Base-by-base conservation (phyloP, 1,139 yeast genomes). In the Candida pseudoviswanathii region DNA sequence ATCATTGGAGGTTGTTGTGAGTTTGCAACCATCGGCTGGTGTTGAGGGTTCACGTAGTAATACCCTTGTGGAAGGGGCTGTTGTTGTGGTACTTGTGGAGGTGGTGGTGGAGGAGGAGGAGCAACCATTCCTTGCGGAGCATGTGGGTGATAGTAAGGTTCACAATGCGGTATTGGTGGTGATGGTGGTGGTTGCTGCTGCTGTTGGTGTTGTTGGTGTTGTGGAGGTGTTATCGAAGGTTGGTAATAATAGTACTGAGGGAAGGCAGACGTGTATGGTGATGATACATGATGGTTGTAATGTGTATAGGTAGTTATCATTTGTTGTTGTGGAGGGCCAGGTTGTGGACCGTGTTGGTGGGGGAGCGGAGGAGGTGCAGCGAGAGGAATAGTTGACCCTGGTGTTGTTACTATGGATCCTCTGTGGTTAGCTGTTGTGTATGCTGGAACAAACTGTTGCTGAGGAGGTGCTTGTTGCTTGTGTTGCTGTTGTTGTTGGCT, bases 61-160 rank as follows among this genome's bases (percentile, higher is more conserved):
- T 38, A 50, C 7, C 47, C 55, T 24, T 47, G 57, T 11, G 43
- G 54, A 29, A 43, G 41, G 16, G 36, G 30, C 24, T 22, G 40
- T 7, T 11, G 40, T 21, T 27, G 41, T 25, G 16, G 37, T 4
- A 11, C 33, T 16, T 16, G 16, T 16, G 16, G 16, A 16, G 16
- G 16, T 16, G 16, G 16, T 16, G 16, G 16, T 31, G 37, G 33
- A 16, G 41, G 39, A 22, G n/a, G 11, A 9, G 46, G 33, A n/a
- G 30, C 43, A 29, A 26, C 38, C 22, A 36, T 24, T 11, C 22
- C 24, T 37, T 37, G 46, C 3, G 31, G 21, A 5, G 24, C 21
- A 25, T 25, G 46, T 16, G 37, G 24, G 22, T 25, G 30, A 25
- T 24, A 25, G 30, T 37, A 37, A 25, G 41, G 41, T 24, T 37